These are phyloP conservation scores for Suillus americanus DNA, from an alignment of 768 basidiomycete species.

Conservation along the genomic window DNA sequence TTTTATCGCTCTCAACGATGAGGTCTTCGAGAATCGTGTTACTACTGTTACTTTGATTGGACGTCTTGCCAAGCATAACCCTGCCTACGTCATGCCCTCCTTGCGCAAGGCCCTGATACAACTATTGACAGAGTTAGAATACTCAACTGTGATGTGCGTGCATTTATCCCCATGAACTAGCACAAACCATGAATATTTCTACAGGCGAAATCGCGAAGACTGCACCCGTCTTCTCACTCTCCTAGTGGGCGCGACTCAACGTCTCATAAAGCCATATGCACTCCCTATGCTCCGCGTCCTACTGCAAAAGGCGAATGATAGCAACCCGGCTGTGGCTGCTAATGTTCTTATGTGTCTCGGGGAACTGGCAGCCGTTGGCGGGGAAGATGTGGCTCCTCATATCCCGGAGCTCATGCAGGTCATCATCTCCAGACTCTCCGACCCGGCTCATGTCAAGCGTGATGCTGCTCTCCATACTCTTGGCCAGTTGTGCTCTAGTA, in stretches of 20 bases:
- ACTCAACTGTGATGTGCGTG: slow-evolving; percentile 83
- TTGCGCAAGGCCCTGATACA: slow-evolving; percentile 94
- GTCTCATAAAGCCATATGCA: slow-evolving; percentile 94
- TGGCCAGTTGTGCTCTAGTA: slow-evolving; percentile 94
- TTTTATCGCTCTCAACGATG: slow-evolving; percentile 97
- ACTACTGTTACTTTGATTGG: slow-evolving; percentile 92
- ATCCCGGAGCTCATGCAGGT: slow-evolving; percentile 88
- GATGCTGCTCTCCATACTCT: slow-evolving; percentile 93
- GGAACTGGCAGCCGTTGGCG: slow-evolving; percentile 89
- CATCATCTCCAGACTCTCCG: slow-evolving; percentile 86
- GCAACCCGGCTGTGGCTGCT: slow-evolving; percentile 84
- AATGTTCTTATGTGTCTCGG: slow-evolving; percentile 94
- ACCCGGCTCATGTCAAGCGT: slow-evolving; percentile 83
- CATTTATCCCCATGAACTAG: slow-evolving; percentile 4
- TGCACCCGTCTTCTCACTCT: slow-evolving; percentile 88
- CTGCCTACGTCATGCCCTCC: slow-evolving; percentile 98
- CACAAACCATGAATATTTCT: background rate
- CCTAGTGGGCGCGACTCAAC: slow-evolving; percentile 87
- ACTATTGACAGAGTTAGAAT: slow-evolving; percentile 94
- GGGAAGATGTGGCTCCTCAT: slow-evolving; percentile 83
- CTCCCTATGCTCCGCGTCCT: slow-evolving; percentile 93
- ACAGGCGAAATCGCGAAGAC: slow-evolving; percentile 84
- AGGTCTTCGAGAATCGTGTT: slow-evolving; percentile 90
- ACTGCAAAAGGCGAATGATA: slow-evolving; percentile 84
- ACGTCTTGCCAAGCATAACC: slow-evolving; percentile 91